Percentiles rank a stretch among this genome's conserved stretches.
Evolutionary conservation across 768 basidiomycete species (phyloP).

Genomic region (Hericium erinaceus): DNA sequence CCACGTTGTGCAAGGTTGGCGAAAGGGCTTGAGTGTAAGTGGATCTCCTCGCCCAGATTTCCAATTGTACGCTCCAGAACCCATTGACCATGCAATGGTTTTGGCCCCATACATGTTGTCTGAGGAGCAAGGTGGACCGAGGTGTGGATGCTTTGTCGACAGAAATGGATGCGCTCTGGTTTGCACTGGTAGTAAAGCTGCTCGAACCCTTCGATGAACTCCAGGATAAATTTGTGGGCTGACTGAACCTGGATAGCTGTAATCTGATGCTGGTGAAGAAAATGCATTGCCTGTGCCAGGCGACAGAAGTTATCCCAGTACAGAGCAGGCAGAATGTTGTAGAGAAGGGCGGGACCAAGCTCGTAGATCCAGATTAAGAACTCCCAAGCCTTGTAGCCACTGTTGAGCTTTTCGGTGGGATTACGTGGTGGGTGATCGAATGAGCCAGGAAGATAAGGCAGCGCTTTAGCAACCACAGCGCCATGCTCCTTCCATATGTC

Average conservation of each 20-base stretch:
- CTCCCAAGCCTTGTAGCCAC: background rate
- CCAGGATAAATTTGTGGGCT: slow-evolving; percentile 17
- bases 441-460: slow-evolving; percentile 27
- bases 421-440: slow-evolving; percentile 23
- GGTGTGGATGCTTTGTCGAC: slow-evolving; percentile 23
- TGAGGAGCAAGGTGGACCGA: slow-evolving; percentile 22
- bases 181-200: slow-evolving; percentile 24
- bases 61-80: slow-evolving; percentile 19
- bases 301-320: slow-evolving; percentile 23
- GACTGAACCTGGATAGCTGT: slow-evolving; percentile 4
- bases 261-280: slow-evolving; percentile 15
- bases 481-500: slow-evolving; percentile 29
- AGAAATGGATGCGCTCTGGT: slow-evolving; percentile 24
- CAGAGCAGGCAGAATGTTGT: slow-evolving; percentile 12
- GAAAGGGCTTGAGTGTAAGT: slow-evolving; percentile 16
- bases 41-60: slow-evolving; percentile 17
- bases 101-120: slow-evolving; percentile 12
- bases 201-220: slow-evolving; percentile 26
- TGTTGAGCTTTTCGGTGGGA: background rate
- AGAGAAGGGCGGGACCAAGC: slow-evolving; percentile 18
- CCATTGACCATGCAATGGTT: slow-evolving; percentile 11
- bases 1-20: slow-evolving; percentile 18
- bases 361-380: slow-evolving; percentile 1
- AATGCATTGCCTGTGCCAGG: slow-evolving; percentile 15
- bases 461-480: slow-evolving; percentile 20